A percentile compares a stretch with the other conserved stretches of the same genome.
Conservation (phyloP, 345 rosid genomes). For the Salix viminalis region DNA sequence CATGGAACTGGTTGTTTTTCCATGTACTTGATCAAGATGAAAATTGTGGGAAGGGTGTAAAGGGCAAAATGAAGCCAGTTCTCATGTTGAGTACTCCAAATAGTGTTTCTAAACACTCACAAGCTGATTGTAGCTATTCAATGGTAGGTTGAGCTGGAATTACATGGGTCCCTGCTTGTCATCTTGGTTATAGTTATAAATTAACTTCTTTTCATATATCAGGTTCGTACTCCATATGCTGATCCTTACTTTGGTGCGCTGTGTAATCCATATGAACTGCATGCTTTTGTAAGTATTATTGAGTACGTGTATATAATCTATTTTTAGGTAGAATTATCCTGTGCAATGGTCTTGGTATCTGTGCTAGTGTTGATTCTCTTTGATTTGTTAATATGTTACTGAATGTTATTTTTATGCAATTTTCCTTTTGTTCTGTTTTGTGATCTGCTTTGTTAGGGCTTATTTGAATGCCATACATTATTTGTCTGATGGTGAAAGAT, state of each 20-base stretch:
- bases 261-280: slow-evolving; percentile 40
- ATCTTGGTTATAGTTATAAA: background rate
- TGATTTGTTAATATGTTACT: background rate
- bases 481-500: background rate
- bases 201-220: slow-evolving; percentile 16
- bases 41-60: slow-evolving; percentile 25
- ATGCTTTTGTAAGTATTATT: slow-evolving; percentile 37
- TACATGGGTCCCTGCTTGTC: background rate
- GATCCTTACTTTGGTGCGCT: slow-evolving; percentile 38
- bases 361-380: background rate
- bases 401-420: background rate
- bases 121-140: slow-evolving; percentile 23
- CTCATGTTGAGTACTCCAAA: slow-evolving; percentile 28
- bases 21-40: slow-evolving; percentile 29
- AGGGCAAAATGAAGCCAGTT: slow-evolving; percentile 35
- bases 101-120: slow-evolving; percentile 17
- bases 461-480: background rate
- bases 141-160: slow-evolving; percentile 21
- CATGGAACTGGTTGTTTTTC: background rate
- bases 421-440: background rate
- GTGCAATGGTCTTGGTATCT: background rate
- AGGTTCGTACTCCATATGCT: slow-evolving; percentile 25
- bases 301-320: background rate
- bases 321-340: background rate
- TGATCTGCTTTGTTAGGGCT: background rate